Base-by-base conservation (phyloP, 768 basidiomycete species). In the Mycena latifolia region DNA sequence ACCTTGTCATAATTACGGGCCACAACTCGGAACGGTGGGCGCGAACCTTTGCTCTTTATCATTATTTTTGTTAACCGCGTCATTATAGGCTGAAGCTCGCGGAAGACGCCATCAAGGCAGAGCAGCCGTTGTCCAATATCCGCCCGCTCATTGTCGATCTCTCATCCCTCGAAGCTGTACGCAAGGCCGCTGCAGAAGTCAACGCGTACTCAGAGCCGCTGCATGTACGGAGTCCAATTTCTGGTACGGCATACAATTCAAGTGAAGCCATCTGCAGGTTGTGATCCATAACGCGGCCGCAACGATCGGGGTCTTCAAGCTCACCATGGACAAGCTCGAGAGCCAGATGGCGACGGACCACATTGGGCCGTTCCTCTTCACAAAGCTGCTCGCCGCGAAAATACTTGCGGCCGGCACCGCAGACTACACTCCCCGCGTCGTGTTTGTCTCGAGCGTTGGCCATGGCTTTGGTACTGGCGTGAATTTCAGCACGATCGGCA, bases 251-350 rank as follows among this genome's bases (percentile, higher is more conserved):
- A 39, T 3, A 6, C 25, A 7, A 14, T 35, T 24, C 11, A 58
- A 37, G 1, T 37, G 15, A n/a, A n/a, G n/a, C n/a, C n/a, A 37
- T 37, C 22, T 11, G 8, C 7, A 63, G 62, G 62, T 63, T 17
- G 14, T 63, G 3, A 63, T 63, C 29, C 47, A 63, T 48, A 56
- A 63, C 10, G 48, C 55, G 29, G 55, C 55, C 10, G 55, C 55
- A 7, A 7, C 28, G 18, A 43, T 57, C 45, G 37, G 37, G 6
- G 62, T n/a, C n/a, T n/a, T n/a, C n/a, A n/a, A n/a, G n/a, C n/a
- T n/a, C n/a, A n/a, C n/a, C n/a, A n/a, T n/a, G n/a, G n/a, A n/a
- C n/a, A n/a, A n/a, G n/a, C n/a, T n/a, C n/a, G n/a, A n/a, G n/a
- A n/a, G n/a, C n/a, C n/a, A n/a, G n/a, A n/a, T n/a, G n/a, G n/a